Evolutionary conservation across 2,329 filamentous ascomycete genomes (phyloP).

Genomic region (Monosporascus cannonballus): DNA sequence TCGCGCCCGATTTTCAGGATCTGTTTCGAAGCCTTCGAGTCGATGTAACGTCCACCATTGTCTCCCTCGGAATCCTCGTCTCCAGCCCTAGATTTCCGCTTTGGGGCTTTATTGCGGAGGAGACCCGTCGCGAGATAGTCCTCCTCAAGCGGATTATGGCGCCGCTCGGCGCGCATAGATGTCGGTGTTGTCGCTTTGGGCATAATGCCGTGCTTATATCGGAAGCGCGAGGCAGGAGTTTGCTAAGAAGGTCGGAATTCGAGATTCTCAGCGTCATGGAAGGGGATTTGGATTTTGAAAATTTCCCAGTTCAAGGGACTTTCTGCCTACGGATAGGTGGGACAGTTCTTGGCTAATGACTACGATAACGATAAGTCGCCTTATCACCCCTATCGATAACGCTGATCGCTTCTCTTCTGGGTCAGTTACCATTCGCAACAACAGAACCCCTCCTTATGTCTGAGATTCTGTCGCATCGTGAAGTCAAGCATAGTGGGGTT

Average conservation of each 20-base stretch:
- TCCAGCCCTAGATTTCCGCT: constrained; percentile 60
- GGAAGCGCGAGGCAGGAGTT: not conserved
- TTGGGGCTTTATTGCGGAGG: constrained; percentile 68
- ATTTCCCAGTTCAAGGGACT: not conserved
- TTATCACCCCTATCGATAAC: not conserved
- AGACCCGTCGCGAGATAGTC: constrained; percentile 69
- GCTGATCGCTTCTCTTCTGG: not conserved
- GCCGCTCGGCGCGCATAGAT: constrained; percentile 52
- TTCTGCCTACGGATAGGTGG: not conserved
- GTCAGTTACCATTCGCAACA: not conserved
- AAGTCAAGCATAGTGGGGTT: not conserved
- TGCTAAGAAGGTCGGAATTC: not conserved
- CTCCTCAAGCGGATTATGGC: constrained; percentile 87
- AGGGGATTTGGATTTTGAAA: not conserved
- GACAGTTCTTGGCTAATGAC: not conserved
- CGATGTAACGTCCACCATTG: constrained; percentile 57
- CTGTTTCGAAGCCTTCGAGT: constrained; percentile 79
- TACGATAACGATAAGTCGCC: not conserved
- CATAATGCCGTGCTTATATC: constrained; percentile 46
- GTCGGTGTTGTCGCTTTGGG: constrained; percentile 67
- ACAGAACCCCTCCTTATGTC: not conserved
- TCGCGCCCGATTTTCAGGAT: constrained; percentile 89
- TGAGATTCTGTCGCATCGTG: not conserved
- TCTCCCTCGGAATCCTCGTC: constrained; percentile 53
- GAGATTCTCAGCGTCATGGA: not conserved